Percentiles rank a stretch among this genome's conserved stretches.
phyloP scores from a whole-genome alignment of 495 filamentous ascomycete genomes.

The Coniosporium apollinis region DNA sequence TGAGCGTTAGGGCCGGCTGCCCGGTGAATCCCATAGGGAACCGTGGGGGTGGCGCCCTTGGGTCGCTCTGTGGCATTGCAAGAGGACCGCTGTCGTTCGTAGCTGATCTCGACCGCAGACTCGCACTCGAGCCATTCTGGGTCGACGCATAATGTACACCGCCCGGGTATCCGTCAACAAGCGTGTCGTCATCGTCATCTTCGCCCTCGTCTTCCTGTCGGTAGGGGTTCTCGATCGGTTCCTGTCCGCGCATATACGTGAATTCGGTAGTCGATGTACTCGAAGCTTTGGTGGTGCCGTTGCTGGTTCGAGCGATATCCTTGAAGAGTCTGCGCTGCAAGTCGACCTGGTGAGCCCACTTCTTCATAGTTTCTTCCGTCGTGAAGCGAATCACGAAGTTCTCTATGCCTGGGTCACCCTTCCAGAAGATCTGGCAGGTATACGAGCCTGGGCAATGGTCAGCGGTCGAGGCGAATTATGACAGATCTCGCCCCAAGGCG shows the following conservation, averaged over 20 bases:
- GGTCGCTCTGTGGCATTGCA: constrained; percentile 29
- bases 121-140: constrained; percentile 66
- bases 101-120: constrained; percentile 61
- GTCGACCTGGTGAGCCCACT: constrained; percentile 58
- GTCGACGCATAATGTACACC: constrained; percentile 9
- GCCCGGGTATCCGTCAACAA: constrained; percentile 19
- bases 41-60: constrained; percentile 43
- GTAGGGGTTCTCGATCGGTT: constrained; percentile 61
- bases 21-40: constrained; percentile 43
- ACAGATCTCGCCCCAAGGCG: background rate
- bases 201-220: constrained; percentile 57
- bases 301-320: constrained; percentile 27
- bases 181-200: constrained; percentile 33
- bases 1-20: constrained; percentile 43
- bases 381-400: constrained; percentile 87
- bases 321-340: constrained; percentile 38
- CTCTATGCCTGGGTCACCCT: constrained; percentile 87
- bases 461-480: too few relatives aligned
- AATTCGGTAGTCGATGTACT: constrained; percentile 60
- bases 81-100: constrained; percentile 54
- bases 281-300: constrained; percentile 33
- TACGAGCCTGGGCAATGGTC: constrained; percentile 48
- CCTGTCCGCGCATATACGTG: constrained; percentile 53
- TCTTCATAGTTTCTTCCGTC: constrained; percentile 82
- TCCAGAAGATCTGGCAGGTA: constrained; percentile 96